Evolutionary conservation across 768 basidiomycete genomes (phyloP), one percentile per base, ranked within the genome.

Genomic region (Inosperma sp.): DNA sequence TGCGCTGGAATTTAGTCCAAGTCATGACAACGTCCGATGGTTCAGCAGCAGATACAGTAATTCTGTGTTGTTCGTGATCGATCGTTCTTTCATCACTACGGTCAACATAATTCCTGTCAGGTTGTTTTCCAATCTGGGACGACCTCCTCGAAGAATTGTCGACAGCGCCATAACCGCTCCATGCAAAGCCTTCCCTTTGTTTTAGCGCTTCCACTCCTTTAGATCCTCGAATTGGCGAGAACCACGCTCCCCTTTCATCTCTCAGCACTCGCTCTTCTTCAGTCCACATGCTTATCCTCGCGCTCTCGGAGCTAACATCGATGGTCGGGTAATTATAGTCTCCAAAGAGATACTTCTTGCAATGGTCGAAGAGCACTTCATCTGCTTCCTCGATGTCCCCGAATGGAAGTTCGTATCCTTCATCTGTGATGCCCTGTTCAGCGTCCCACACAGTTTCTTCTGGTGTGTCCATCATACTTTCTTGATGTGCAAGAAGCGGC

Each of bases 241-340:
- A 82, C 77, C 82, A 86, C 5, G 83, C 86, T 10, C 83, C 79
- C 51, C 87, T 78, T 66, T 84, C 84, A 56, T 90, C 81, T 37
- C 81, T 71, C 56, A 94, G 63, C 29, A 93, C 84, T 33, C 88
- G 77, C 62, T 94, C 89, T 65, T 96, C 93, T 60, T 92, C 89
- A 50, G 83, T 80, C 82, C 89, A 88, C 65, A 88, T 84, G 39
- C 71, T 64, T 26, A 69, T 68, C 53, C 81, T 71, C 16, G 86
- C 88, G 14, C 66, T 59, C 67, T 93, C 89, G 21, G 84, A 81
- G 68, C 88, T 93, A 41, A 90, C 86, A 60, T 95, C 93, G 53
- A 93, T 83, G 49, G 81, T 82, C 1, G 93, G 93, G 63, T 94
- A 95, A 60, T 88, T 80, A 63, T 93, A 92, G 68, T 94, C 88